Evolutionary conservation across 768 basidiomycete species (phyloP), one percentile per base, ranked within the genome.

Genomic region (Suillus hirtellus): DNA sequence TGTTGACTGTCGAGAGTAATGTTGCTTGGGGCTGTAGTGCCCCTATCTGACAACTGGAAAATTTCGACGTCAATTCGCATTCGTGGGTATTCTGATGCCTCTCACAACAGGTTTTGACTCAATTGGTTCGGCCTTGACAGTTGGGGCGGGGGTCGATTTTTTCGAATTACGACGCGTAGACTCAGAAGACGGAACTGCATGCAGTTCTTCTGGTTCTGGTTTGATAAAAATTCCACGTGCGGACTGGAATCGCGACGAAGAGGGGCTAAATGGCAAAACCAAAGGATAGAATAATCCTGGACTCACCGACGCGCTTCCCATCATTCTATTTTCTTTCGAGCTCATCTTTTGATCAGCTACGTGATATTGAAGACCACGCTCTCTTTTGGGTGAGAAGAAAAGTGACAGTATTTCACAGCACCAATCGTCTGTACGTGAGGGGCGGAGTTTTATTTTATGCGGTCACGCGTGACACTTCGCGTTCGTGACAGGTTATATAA

Each of bases 341-440:
- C 52, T 12, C 52, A 15, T 40, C 14, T 56, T 56, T 56, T 56
- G 55, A 56, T 24, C 15, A 21, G 37, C 37, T 17, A 56, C 55
- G 24, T 10, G 38, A 27, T 24, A 40, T 40, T 3, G 21, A 40
- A 38, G 62, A 50, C 44, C 37, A 60, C 31, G 35, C n/a, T 27
- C 49, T n/a, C 10, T 53, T 34, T 53, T 11, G 31, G 17, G 64
- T 60, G 63, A 43, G 62, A 56, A 56, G 21, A 8, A 17, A 40
- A 40, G 55, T 15, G 55, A 34, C 31, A n/a, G 15, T 8, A 24
- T 15, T 21, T 38, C 37, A 24, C 54, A 21, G 37, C 37, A 9
- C 55, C 10, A 38, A 24, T 10, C 2, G 15, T 9, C 10, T 53
- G 52, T 58, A 59, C 43, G 59, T 31, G 31, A 27, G 61, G 42